phyloP scores from a whole-genome alignment of 148 eudicot genomes.

The Talinum fruticosum region DNA sequence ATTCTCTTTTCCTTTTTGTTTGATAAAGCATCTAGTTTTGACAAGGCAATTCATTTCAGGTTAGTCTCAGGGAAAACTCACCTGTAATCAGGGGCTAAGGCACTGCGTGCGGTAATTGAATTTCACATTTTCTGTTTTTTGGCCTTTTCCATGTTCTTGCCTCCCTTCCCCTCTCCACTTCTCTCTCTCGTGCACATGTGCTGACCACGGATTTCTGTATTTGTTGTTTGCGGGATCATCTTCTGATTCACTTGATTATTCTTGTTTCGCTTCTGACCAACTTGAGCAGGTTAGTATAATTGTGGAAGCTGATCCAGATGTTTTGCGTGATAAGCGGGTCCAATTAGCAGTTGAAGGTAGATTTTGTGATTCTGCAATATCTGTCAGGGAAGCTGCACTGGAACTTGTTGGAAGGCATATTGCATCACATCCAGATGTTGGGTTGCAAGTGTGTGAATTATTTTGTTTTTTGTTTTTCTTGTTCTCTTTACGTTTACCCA shows the following conservation, averaged over 20 bases:
- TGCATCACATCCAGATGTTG: slow-evolving; percentile 98
- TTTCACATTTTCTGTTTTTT: slow-evolving; percentile 5
- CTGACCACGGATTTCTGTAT: neutral
- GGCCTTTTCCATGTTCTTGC: neutral
- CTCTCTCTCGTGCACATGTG: neutral
- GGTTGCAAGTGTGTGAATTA: slow-evolving; percentile 56
- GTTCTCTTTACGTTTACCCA: slow-evolving; percentile 2
- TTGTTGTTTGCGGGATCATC: slow-evolving; percentile 1
- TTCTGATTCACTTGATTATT: neutral
- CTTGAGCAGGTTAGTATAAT: slow-evolving; percentile 81
- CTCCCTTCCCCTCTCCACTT: neutral
- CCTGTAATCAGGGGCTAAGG: slow-evolving; percentile 96
- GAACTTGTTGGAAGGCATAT: slow-evolving; percentile 98
- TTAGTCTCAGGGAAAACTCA: slow-evolving; percentile 86
- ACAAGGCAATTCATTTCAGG: slow-evolving; percentile 44
- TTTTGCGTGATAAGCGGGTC: slow-evolving; percentile 76
- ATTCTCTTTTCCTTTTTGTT: slow-evolving; percentile 11
- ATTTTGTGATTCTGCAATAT: slow-evolving; percentile 92
- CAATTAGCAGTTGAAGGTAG: slow-evolving; percentile 96
- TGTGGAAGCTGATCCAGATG: slow-evolving; percentile 99
- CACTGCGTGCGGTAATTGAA: slow-evolving; percentile 85
- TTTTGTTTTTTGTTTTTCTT: slow-evolving; percentile 6
- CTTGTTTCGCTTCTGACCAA: slow-evolving; percentile 18
- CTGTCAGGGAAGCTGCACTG: slow-evolving; percentile 96
- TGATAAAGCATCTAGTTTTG: neutral